A percentile compares a stretch with the other conserved stretches of the same genome.
These are phyloP conservation scores for Cyberlindnera xylosilytica DNA, from an alignment of 805 yeast species.

Conservation along the genomic window DNA sequence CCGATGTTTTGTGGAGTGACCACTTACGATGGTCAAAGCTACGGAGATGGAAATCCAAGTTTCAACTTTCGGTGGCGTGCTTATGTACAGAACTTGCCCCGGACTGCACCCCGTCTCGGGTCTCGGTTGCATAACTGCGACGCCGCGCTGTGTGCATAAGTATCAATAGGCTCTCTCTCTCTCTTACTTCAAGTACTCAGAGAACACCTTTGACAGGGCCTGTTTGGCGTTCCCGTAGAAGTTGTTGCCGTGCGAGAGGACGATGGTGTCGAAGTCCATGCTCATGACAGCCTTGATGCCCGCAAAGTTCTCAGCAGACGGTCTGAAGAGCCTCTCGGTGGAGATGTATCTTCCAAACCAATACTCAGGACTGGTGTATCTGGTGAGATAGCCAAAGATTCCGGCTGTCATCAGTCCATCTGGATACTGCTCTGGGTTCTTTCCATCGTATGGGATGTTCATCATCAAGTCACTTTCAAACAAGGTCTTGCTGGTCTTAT, in stretches of 20 bases:
- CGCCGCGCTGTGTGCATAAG: too few relatives aligned
- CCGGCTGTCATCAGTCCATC: slow-evolving; percentile 43
- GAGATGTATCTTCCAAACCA: slow-evolving; percentile 33
- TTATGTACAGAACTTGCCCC: too few relatives aligned
- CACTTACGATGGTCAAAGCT: too few relatives aligned
- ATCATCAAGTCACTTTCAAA: slow-evolving; percentile 60
- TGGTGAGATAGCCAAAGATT: slow-evolving; percentile 35
- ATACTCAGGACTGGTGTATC: slow-evolving; percentile 40
- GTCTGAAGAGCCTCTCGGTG: slow-evolving; percentile 23
- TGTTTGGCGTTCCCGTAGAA: slow-evolving; percentile 39
- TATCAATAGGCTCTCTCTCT: too few relatives aligned
- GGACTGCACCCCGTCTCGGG: background rate
- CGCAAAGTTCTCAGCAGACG: slow-evolving; percentile 10
- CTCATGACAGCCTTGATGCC: slow-evolving; percentile 18
- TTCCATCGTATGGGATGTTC: slow-evolving; percentile 49
- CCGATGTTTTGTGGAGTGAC: too few relatives aligned
- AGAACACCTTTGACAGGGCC: slow-evolving; percentile 23
- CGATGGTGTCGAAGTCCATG: slow-evolving; percentile 50
- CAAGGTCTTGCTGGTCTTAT: slow-evolving; percentile 44
- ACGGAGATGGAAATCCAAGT: too few relatives aligned
- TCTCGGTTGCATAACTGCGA: background rate
- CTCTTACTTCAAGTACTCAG: slow-evolving; percentile 13
- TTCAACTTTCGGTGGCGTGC: too few relatives aligned
- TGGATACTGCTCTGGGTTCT: slow-evolving; percentile 48
- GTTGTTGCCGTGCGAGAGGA: slow-evolving; percentile 59